Evolutionary conservation across 1,284 basidiomycete species (phyloP).

Genomic region (Ganoderma boninense): DNA sequence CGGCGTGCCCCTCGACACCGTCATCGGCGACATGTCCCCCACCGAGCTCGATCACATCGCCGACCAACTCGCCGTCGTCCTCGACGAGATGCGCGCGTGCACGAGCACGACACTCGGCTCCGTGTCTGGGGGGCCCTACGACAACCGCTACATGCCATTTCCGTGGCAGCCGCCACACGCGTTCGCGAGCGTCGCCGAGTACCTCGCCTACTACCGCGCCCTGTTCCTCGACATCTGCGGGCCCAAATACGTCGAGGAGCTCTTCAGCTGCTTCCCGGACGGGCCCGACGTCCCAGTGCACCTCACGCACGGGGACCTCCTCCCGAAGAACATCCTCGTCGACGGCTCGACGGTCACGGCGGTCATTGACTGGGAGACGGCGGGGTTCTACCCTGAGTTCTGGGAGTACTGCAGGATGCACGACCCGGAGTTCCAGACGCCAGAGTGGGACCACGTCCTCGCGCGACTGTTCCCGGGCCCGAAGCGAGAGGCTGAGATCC

Average conservation of each 20-base stretch:
- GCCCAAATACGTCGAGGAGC: background rate
- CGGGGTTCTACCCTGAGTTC: background rate
- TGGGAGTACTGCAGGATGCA: constrained; percentile 2
- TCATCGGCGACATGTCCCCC: background rate
- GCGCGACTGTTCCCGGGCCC: background rate
- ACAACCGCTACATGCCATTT: background rate
- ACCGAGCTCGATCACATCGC: background rate
- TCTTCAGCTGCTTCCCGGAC: background rate
- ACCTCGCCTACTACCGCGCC: background rate
- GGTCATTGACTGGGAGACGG: background rate
- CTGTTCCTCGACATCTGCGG: background rate
- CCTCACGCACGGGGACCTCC: background rate
- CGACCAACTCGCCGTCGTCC: background rate
- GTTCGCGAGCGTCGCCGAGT: background rate
- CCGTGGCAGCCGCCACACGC: background rate
- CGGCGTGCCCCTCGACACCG: background rate
- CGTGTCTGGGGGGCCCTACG: background rate
- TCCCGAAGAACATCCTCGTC: background rate
- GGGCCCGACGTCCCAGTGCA: background rate
- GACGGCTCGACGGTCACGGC: background rate
- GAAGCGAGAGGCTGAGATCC: background rate
- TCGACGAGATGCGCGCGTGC: background rate
- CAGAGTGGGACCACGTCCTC: background rate
- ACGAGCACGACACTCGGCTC: background rate
- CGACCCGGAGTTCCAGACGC: background rate